A percentile compares a stretch with the other conserved stretches of the same genome.
These are phyloP conservation scores for Fusarium equiseti DNA, from an alignment of 2,329 filamentous ascomycete genomes.

Conservation along the genomic window DNA sequence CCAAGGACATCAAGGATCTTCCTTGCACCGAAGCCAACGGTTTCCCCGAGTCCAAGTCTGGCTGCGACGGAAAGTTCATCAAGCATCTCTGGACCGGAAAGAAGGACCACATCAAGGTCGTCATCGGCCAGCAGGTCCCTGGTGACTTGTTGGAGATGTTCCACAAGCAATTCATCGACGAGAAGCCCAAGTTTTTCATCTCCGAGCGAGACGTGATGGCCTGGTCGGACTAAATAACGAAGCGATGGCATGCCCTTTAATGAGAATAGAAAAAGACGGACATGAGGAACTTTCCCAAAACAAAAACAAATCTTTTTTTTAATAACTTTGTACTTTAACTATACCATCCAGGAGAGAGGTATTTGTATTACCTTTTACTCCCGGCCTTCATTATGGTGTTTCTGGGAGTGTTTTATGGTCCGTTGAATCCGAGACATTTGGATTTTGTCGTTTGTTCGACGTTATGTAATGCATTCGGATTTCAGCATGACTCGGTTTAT, in stretches of 20 bases:
- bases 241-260: slow-evolving; percentile 32
- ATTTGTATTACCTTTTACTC: slow-evolving; percentile 24
- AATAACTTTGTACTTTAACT: slow-evolving; percentile 45
- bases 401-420: slow-evolving; percentile 40
- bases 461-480: slow-evolving; percentile 33
- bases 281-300: slow-evolving; percentile 34
- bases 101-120: slow-evolving; percentile 54
- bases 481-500: slow-evolving; percentile 39
- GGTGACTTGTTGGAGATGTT: slow-evolving; percentile 53
- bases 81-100: slow-evolving; percentile 60
- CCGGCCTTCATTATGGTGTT: slow-evolving; percentile 44
- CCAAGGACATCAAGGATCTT: slow-evolving; percentile 56
- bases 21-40: slow-evolving; percentile 60
- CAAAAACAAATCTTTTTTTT: slow-evolving; percentile 33
- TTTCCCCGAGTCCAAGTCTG: slow-evolving; percentile 54
- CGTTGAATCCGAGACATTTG: slow-evolving; percentile 38
- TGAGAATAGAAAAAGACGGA: slow-evolving; percentile 37
- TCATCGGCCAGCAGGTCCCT: slow-evolving; percentile 54
- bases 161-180: slow-evolving; percentile 52
- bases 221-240: slow-evolving; percentile 34
- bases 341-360: slow-evolving; percentile 42
- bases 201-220: slow-evolving; percentile 53
- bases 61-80: slow-evolving; percentile 57
- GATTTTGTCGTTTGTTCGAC: slow-evolving; percentile 34
- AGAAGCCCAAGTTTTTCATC: slow-evolving; percentile 53